phyloP scores from a whole-genome alignment of 164 flowering plant genomes.

The Vitis riparia region DNA sequence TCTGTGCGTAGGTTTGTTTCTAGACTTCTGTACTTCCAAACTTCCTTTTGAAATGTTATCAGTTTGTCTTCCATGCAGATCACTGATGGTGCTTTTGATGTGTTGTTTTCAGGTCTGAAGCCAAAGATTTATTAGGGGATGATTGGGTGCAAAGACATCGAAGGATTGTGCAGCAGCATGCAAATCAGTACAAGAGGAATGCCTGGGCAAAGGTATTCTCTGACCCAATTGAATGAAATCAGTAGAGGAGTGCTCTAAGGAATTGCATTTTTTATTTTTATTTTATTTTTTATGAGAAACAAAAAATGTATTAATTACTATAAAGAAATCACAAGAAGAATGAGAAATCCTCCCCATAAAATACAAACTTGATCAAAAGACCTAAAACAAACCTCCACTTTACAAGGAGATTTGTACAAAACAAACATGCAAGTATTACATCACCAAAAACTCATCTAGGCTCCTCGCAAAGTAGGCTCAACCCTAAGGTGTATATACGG shows the following conservation, averaged over 20 bases:
- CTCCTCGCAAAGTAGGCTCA: no score
- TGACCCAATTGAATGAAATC: not conserved
- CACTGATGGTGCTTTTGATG: not conserved
- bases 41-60: not conserved
- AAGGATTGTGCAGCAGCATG: constrained; percentile 95
- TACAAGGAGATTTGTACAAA: no score
- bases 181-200: constrained; percentile 90
- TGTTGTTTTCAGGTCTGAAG: constrained; percentile 74
- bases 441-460: no score
- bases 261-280: no score
- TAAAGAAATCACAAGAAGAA: no score
- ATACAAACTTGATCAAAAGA: no score
- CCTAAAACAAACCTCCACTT: no score
- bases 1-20: constrained; percentile 89
- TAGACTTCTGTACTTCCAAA: not conserved
- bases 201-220: constrained; percentile 93
- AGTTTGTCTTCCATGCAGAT: not conserved
- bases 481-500: no score
- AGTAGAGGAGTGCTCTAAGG: not conserved
- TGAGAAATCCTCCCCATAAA: no score
- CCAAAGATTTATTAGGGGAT: constrained; percentile 93
- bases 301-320: no score
- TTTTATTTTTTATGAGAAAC: no score
- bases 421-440: no score
- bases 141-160: constrained; percentile 99